Evolutionary conservation across 2,329 filamentous ascomycete genomes (phyloP).

Genomic region (Trichoderma sp.): DNA sequence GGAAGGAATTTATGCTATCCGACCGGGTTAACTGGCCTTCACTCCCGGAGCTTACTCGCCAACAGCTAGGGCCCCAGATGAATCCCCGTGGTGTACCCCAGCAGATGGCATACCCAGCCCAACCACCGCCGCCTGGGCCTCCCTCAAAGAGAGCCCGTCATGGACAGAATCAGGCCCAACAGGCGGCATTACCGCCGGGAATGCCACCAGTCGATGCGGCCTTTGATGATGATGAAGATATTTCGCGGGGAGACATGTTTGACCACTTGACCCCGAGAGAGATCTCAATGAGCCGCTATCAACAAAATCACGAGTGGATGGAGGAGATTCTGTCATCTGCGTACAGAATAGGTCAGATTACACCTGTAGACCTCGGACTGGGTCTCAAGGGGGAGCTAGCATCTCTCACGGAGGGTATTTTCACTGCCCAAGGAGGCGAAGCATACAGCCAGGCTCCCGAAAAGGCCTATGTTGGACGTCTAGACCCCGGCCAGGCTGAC

Average conservation of each 20-base stretch:
- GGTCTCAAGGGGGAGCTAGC: constrained; percentile 83
- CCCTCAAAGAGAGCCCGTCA: constrained; percentile 59
- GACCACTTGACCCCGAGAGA: constrained; percentile 88
- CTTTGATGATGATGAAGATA: constrained; percentile 88
- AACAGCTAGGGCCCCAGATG: constrained; percentile 54
- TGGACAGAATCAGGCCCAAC: constrained; percentile 44
- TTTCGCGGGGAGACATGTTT: constrained; percentile 82
- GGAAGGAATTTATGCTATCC: constrained; percentile 92
- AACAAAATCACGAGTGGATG: constrained; percentile 98
- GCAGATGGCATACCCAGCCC: constrained; percentile 63
- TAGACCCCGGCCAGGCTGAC: constrained; percentile 76
- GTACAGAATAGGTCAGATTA: constrained; percentile 81
- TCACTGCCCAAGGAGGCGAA: constrained; percentile 64
- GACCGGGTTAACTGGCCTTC: constrained; percentile 90
- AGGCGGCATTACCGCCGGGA: constrained; percentile 33
- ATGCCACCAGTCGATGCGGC: constrained; percentile 45
- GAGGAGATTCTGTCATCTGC: constrained; percentile 93
- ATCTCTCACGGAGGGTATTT: constrained; percentile 79
- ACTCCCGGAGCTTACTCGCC: constrained; percentile 59
- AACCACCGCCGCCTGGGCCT: constrained; percentile 50
- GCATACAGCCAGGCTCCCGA: constrained; percentile 49
- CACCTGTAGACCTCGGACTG: constrained; percentile 82
- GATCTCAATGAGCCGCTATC: constrained; percentile 82
- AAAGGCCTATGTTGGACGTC: constrained; percentile 60
- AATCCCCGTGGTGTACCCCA: constrained; percentile 55